Conservation (phyloP, 2,329 filamentous ascomycete genomes). For the Tolypocladium pustulatum region DNA sequence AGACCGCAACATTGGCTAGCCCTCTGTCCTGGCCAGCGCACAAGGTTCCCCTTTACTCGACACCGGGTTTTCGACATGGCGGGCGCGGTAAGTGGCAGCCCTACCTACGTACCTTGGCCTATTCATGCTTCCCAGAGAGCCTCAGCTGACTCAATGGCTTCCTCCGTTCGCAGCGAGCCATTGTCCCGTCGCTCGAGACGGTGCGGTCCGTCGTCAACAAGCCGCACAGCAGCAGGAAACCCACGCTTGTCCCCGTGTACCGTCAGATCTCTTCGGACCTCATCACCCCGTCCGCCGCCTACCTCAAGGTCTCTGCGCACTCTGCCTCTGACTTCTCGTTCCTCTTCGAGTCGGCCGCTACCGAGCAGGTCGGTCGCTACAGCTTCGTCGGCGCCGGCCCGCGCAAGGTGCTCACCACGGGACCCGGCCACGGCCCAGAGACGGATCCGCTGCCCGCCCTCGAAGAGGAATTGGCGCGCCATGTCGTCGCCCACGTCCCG, state of each 20-base stretch:
- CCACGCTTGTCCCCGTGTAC: slow-evolving; percentile 74
- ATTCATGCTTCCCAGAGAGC: neutral
- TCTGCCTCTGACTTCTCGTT: slow-evolving; percentile 67
- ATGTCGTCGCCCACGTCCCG: slow-evolving; percentile 73
- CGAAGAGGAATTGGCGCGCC: slow-evolving; percentile 68
- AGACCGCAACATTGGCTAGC: neutral
- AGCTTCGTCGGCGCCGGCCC: slow-evolving; percentile 84
- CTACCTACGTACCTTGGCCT: neutral
- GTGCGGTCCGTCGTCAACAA: slow-evolving; percentile 31
- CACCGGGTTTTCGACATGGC: slow-evolving; percentile 12
- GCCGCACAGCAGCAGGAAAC: slow-evolving; percentile 18
- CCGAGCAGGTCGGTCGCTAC: slow-evolving; percentile 87
- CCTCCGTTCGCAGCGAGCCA: slow-evolving; percentile 20
- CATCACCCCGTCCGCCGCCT: slow-evolving; percentile 88
- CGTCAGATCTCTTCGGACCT: slow-evolving; percentile 85
- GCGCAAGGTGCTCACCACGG: slow-evolving; percentile 75
- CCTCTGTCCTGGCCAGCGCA: neutral
- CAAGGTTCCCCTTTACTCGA: neutral
- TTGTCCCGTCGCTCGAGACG: slow-evolving; percentile 35
- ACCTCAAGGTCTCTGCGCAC: slow-evolving; percentile 76
- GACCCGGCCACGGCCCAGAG: slow-evolving; percentile 74
- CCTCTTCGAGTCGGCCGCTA: slow-evolving; percentile 90
- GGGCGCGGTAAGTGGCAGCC: slow-evolving; percentile 14
- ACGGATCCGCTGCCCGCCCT: slow-evolving; percentile 77
- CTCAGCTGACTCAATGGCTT: slow-evolving; percentile 3